Base-by-base conservation (phyloP, 768 basidiomycete genomes). In the Cantharellus cinnabarinus region DNA sequence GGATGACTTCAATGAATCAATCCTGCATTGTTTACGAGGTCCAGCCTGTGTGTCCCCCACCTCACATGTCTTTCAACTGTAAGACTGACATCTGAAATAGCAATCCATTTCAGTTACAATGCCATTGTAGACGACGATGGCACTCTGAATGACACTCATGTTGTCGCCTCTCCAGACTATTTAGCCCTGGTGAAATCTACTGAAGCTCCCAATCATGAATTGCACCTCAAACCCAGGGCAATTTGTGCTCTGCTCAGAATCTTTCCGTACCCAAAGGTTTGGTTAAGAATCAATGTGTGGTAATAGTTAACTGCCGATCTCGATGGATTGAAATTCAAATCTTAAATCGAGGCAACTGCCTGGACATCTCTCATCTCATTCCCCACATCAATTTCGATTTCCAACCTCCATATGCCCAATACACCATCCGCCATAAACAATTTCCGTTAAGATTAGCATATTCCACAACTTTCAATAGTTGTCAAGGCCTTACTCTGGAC, bases 221-320 rank as follows among this genome's bases (percentile, higher is more conserved):
- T 29, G 20, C 20, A 29, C 20, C 20, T 29, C 20, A 29, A 29
- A 29, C 20, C 20, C 20, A 1, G 20, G 20, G 20, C 20, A 1
- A 29, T 29, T 29, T 29, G 20, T 29, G 20, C 20, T 29, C 3
- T 62, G 72, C 2, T 74, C 59, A 65, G 71, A 41, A 75, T 63
- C 67, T 73, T 38, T 68, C 71, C 0, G 59, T 70, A 2, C 68
- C 72, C 3, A 60, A 62, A 1, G 72, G 73, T 0, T 62, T 74
- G 20, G 73, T 74, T 3, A 74, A 74, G 63, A 75, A 74, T 64
- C 66, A 68, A 0, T 62, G 70, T 2, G 71, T 72, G 3, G 62
- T 73, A 3, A 63, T 74, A 0, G 60, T 61, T 0, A 64, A 67
- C 29, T 50, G 72, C 1, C 69, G 70, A 5, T 35, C 58, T 0